These are phyloP conservation scores for Plasmopara viticola DNA, from an alignment of 352 stramenopile species.

Conservation along the genomic window DNA sequence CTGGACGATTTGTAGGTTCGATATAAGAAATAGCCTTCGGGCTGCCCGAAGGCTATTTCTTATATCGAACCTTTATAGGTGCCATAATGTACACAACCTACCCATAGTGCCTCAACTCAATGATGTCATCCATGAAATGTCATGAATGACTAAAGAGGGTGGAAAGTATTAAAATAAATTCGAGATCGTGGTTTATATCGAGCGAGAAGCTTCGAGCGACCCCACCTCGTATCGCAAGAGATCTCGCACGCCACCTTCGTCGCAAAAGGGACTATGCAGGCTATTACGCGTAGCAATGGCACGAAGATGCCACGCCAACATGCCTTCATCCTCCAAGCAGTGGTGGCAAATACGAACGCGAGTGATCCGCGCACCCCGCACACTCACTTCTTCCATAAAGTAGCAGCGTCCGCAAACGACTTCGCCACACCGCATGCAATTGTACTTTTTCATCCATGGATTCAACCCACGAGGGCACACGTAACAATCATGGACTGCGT, in stretches of 20 bases:
- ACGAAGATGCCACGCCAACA: constrained; percentile 14
- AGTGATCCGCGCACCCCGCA: constrained; percentile 29
- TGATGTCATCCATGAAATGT: too few relatives aligned
- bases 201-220: constrained; percentile 1
- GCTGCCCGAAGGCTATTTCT: too few relatives aligned
- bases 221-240: constrained; percentile 14
- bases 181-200: too few relatives aligned
- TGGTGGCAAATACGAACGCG: constrained; percentile 27
- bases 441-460: constrained; percentile 22
- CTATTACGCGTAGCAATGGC: constrained; percentile 12
- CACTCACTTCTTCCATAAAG: constrained; percentile 29
- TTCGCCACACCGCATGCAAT: constrained; percentile 25
- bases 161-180: too few relatives aligned
- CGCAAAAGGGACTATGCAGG: constrained; percentile 17
- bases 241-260: constrained; percentile 20
- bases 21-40: too few relatives aligned
- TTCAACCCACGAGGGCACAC: constrained; percentile 24
- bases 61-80: too few relatives aligned
- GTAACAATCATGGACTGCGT: constrained; percentile 16
- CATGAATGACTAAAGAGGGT: too few relatives aligned
- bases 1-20: too few relatives aligned
- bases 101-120: too few relatives aligned
- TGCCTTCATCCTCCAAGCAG: constrained; percentile 16
- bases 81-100: too few relatives aligned
- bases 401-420: constrained; percentile 24